Conservation (phyloP, 148 eudicot species). For the Rhododendron ovatum region DNA sequence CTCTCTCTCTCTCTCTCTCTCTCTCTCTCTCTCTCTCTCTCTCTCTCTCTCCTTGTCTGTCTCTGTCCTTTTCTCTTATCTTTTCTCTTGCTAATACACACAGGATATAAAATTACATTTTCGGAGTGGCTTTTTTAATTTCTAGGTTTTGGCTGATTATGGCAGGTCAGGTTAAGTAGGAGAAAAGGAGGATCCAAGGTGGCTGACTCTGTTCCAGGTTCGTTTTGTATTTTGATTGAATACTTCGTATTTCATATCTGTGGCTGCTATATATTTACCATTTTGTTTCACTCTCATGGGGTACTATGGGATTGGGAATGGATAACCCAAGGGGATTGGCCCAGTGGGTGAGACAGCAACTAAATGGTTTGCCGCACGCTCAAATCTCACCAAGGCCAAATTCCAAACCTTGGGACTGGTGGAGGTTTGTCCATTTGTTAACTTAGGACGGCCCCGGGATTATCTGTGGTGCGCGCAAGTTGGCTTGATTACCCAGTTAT, state of each 20-base stretch:
- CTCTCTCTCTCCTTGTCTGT: background rate
- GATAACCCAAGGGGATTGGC: background rate
- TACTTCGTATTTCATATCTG: background rate
- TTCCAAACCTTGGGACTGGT: too few species aligned
- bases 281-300: background rate
- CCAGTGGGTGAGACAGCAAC: too few species aligned
- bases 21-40: slow-evolving; percentile 1
- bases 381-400: too few species aligned
- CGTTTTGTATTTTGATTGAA: slow-evolving; percentile 19
- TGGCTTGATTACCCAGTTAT: too few species aligned
- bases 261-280: background rate
- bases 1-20: background rate
- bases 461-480: too few species aligned
- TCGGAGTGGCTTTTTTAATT: slow-evolving; percentile 6
- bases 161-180: slow-evolving; percentile 35
- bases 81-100: background rate
- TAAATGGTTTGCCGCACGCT: too few species aligned
- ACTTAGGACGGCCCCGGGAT: too few species aligned
- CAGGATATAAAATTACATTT: slow-evolving; percentile 2
- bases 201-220: slow-evolving; percentile 42
- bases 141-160: slow-evolving; percentile 22
- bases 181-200: slow-evolving; percentile 28
- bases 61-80: slow-evolving; percentile 7
- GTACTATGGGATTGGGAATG: background rate
- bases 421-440: too few species aligned